phyloP scores from a whole-genome alignment of 129 eudicot species.

The Dittrichia graveolens region DNA sequence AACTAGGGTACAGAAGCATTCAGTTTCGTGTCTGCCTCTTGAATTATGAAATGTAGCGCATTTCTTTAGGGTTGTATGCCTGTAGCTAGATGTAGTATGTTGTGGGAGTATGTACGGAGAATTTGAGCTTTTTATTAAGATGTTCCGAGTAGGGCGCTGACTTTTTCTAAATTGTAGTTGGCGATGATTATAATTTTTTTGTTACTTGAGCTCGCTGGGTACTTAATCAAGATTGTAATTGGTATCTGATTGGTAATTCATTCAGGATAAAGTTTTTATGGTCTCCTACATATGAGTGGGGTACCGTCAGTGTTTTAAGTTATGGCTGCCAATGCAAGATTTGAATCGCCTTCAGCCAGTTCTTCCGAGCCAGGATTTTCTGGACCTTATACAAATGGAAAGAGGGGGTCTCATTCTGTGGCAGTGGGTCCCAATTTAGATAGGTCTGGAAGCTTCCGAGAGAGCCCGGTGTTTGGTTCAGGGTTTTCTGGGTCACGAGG shows the following conservation, averaged over 20 bases:
- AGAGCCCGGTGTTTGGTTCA: constrained; percentile 52
- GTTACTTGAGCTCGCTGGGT: constrained; percentile 4
- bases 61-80: background rate
- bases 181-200: constrained; percentile 16
- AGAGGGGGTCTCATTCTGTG: constrained; percentile 35
- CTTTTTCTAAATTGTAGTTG: constrained; percentile 24
- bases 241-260: constrained; percentile 26
- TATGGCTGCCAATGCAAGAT: constrained; percentile 76
- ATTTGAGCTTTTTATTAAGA: background rate
- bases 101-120: constrained; percentile 10
- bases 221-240: constrained; percentile 15
- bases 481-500: constrained; percentile 54
- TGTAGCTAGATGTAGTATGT: constrained; percentile 1
- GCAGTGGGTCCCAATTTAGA: constrained; percentile 47
- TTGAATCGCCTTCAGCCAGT: constrained; percentile 66
- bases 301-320: constrained; percentile 26
- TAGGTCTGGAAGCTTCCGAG: constrained; percentile 86
- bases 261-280: constrained; percentile 15
- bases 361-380: constrained; percentile 54
- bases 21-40: constrained; percentile 1
- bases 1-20: constrained; percentile 32
- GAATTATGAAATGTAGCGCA: constrained; percentile 29
- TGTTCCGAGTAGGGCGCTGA: constrained; percentile 17
- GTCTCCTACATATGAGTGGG: constrained; percentile 24
- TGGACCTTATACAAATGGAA: constrained; percentile 63